A percentile compares a stretch with the other conserved stretches of the same genome.
These are phyloP conservation scores for Ceratocystis colombiana DNA, from an alignment of 2,329 filamentous ascomycete species.

Conservation along the genomic window DNA sequence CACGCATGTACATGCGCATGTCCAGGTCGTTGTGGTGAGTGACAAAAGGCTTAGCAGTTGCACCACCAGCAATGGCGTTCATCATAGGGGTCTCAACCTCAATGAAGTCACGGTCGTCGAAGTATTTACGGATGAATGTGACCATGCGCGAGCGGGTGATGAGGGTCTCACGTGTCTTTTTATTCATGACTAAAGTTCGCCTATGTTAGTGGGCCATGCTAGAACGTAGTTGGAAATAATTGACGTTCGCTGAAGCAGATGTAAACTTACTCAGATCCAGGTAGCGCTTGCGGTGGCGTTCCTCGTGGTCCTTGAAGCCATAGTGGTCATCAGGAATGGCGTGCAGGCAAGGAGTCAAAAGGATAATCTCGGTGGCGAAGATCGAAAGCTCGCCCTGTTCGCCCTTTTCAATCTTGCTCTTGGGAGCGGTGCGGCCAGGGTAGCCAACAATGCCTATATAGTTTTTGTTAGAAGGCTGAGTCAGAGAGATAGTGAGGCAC, in stretches of 20 bases:
- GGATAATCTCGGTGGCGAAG: conserved; percentile 74
- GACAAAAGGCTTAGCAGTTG: conserved; percentile 83
- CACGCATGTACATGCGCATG: conserved; percentile 88
- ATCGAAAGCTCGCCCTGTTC: conserved; percentile 87
- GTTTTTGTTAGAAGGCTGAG: background rate
- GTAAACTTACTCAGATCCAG: conserved; percentile 58
- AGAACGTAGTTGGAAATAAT: background rate
- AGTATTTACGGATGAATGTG: conserved; percentile 76
- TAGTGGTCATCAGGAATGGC: conserved; percentile 83
- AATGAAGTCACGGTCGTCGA: conserved; percentile 77
- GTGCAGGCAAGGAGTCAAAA: conserved; percentile 85
- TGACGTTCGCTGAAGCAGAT: background rate
- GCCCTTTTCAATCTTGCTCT: conserved; percentile 69
- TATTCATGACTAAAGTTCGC: conserved; percentile 63
- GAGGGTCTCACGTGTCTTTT: conserved; percentile 71
- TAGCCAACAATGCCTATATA: conserved; percentile 54
- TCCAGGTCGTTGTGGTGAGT: conserved; percentile 95
- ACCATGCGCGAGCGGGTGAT: conserved; percentile 71
- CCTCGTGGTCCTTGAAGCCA: conserved; percentile 91
- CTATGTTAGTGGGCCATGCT: background rate
- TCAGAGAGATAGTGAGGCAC: too few relatives aligned
- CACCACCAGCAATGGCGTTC: conserved; percentile 89
- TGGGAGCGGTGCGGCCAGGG: conserved; percentile 74
- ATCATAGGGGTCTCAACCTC: conserved; percentile 98
- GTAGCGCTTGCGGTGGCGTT: conserved; percentile 84